Evolutionary conservation across 1,139 yeast genomes (phyloP).

Genomic region (Blastobotrys illinoisensis): DNA sequence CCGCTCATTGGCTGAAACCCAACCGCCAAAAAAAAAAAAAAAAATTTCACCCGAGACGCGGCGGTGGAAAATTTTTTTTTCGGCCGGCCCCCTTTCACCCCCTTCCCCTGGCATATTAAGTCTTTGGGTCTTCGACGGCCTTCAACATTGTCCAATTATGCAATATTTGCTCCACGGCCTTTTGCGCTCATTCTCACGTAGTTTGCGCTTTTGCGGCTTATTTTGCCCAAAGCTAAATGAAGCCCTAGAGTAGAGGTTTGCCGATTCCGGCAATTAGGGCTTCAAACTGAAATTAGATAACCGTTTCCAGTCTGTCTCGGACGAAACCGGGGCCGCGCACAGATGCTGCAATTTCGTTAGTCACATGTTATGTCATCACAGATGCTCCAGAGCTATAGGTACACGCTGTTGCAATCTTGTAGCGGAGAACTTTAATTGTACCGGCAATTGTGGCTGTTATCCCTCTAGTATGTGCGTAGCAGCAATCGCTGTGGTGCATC

Average conservation of each 20-base stretch:
- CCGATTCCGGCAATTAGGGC: slow-evolving; percentile 1
- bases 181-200: neutral
- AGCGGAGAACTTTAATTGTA: no score
- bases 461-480: no score
- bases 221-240: neutral
- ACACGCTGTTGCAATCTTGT: no score
- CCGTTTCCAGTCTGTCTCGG: slow-evolving; percentile 1
- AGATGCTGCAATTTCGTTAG: neutral
- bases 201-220: neutral
- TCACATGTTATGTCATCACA: neutral
- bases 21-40: neutral
- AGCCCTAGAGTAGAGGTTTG: neutral
- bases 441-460: no score
- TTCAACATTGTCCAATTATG: no score
- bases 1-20: neutral
- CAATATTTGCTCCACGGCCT: no score
- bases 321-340: neutral
- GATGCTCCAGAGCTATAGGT: no score
- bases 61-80: neutral
- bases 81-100: neutral
- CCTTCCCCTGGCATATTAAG: neutral
- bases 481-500: no score
- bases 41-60: neutral
- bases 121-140: no score
- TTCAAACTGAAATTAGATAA: neutral